phyloP scores from a whole-genome alignment of 2,329 filamentous ascomycete genomes.

The Talaromyces sp. region DNA sequence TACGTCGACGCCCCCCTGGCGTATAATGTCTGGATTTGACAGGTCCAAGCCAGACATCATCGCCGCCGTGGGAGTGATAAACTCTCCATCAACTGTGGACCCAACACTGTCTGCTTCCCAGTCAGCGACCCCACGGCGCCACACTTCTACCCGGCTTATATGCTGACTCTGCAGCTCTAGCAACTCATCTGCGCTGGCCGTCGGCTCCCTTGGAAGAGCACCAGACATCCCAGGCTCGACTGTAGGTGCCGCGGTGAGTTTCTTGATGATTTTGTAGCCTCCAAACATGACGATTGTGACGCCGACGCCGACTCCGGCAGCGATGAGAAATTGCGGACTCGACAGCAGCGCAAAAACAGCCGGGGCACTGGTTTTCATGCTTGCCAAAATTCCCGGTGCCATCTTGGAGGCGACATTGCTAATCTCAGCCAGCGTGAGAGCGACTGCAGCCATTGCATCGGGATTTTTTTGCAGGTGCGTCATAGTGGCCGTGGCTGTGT shows the following conservation, averaged over 20 bases:
- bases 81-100: conserved; percentile 60
- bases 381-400: conserved; percentile 69
- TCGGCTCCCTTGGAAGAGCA: conserved; percentile 11
- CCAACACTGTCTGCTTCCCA: conserved; percentile 47
- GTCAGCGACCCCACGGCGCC: conserved; percentile 59
- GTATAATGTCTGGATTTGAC: conserved; percentile 22
- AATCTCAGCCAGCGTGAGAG: conserved; percentile 85
- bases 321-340: conserved; percentile 90
- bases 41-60: conserved; percentile 40
- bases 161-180: conserved; percentile 46
- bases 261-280: conserved; percentile 95
- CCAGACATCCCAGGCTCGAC: neutral
- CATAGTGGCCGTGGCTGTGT: conserved; percentile 78
- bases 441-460: conserved; percentile 88
- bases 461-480: conserved; percentile 73
- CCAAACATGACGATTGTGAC: conserved; percentile 95
- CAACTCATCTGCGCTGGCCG: conserved; percentile 49
- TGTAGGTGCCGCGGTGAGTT: conserved; percentile 49
- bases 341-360: conserved; percentile 80
- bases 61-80: conserved; percentile 55
- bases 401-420: conserved; percentile 76
- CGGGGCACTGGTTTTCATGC: conserved; percentile 75
- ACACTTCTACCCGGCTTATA: conserved; percentile 54
- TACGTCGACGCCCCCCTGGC: conserved; percentile 19
- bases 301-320: conserved; percentile 79